These are phyloP conservation scores for Stevia rebaudiana DNA, from an alignment of 140 eudicot genomes.

Conservation along the genomic window DNA sequence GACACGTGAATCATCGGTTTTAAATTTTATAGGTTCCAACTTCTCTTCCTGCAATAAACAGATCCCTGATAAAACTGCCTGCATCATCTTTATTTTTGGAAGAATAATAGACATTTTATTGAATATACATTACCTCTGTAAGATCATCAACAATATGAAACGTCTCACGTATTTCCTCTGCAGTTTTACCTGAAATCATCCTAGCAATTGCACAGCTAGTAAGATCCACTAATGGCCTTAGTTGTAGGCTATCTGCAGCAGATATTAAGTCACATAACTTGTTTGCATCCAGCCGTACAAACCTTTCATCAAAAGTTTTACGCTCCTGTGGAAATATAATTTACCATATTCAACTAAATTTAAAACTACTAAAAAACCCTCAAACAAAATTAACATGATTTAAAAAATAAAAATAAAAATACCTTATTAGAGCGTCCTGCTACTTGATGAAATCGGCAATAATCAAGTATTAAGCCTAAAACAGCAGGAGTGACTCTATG, in stretches of 20 bases:
- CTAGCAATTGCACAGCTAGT: conserved; percentile 94
- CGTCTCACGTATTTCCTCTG: conserved; percentile 88
- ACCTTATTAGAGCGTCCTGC: conserved; percentile 95
- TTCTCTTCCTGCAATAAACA: conserved; percentile 62
- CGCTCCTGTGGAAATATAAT: conserved; percentile 47
- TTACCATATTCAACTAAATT: background rate
- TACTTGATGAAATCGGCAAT: conserved; percentile 86
- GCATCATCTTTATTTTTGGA: background rate
- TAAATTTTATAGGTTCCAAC: conserved; percentile 67
- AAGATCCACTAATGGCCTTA: conserved; percentile 89
- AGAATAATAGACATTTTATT: background rate
- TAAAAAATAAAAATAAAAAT: background rate
- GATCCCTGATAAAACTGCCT: conserved; percentile 3
- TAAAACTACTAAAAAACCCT: background rate
- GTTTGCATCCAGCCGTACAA: conserved; percentile 65
- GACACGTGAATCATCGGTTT: conserved; percentile 69
- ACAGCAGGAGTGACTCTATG: conserved; percentile 59
- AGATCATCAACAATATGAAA: conserved; percentile 89
- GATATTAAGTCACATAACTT: conserved; percentile 72
- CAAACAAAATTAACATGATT: background rate
- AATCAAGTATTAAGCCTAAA: conserved; percentile 69
- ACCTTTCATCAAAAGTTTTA: conserved; percentile 77
- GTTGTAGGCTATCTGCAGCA: conserved; percentile 87
- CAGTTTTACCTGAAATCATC: conserved; percentile 84
- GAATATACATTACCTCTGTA: conserved; percentile 62